Evolutionary conservation across 768 basidiomycete species (phyloP), one percentile per base, ranked within the genome.

Genomic region (Calocera viscosa): DNA sequence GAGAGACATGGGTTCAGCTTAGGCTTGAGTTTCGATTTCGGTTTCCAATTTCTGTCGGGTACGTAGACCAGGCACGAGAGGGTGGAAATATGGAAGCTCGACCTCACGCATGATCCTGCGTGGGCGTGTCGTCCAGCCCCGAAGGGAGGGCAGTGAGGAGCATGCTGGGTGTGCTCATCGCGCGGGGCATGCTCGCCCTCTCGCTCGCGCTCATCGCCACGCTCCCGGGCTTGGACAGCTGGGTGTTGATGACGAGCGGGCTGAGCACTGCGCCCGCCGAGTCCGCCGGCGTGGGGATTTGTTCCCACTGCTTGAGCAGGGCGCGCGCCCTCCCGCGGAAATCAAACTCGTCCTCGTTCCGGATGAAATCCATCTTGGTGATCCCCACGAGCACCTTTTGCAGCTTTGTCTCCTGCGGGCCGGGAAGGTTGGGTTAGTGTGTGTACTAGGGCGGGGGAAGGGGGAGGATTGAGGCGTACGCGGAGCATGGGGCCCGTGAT

Each of bases 311-410:
- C 30, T 60, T 60, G 30, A 60, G 53, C 11, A 60, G 11, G 8
- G 24, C 53, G 5, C 30, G 24, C 26, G 53, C 53, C 26, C 53
- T 11, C 11, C 26, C 30, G 24, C 53, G 53, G 53, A 60, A 60
- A 8, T 60, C 16, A 22, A 60, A 60, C 53, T 60, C 53, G 16
- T 60, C 53, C 7, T 60, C 53, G 24, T 16, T 28, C 30, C 53
- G 11, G 19, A 60, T 60, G 26, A 28, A 60, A 22, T 60, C 53
- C 53, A 60, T 60, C 30, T 60, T 60, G 26, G 53, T 28, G 24
- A 60, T 60, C 2, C 53, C 53, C 53, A 60, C 30, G 24, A 60
- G 53, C 26, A 60, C 53, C 26, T 60, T 60, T 32, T 60, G 53
- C 14, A 60, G 24, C 53, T 60, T 60, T 2, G 53, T 60, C 19